Evolutionary conservation across 2,329 filamentous ascomycete species (phyloP).

Genomic region (Hymenoscyphus repandus): DNA sequence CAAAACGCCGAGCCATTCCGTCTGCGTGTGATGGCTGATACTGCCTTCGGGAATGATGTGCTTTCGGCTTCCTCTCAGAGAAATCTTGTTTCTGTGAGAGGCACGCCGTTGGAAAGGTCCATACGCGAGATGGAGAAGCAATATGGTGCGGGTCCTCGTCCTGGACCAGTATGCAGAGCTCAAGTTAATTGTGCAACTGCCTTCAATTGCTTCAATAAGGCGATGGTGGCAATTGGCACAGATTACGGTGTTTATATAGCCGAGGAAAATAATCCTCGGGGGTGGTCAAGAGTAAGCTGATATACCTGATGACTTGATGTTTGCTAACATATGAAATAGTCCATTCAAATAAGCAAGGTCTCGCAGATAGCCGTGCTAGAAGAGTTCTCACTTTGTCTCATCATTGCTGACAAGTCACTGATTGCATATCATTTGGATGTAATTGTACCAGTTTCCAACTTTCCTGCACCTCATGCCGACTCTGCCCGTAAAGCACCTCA

Average conservation of each 20-base stretch:
- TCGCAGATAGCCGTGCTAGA: constrained; percentile 93
- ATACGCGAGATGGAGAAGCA: constrained; percentile 81
- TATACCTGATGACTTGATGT: not conserved
- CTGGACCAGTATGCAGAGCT: constrained; percentile 75
- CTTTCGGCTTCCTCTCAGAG: constrained; percentile 54
- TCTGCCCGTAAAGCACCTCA: constrained; percentile 82
- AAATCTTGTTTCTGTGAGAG: constrained; percentile 70
- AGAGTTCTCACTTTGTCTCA: constrained; percentile 86
- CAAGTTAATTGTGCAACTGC: constrained; percentile 89
- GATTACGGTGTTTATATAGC: constrained; percentile 91
- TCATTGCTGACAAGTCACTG: constrained; percentile 86
- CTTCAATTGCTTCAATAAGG: constrained; percentile 77
- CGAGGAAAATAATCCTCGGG: constrained; percentile 81
- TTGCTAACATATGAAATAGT: constrained; percentile 42
- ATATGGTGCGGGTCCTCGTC: constrained; percentile 65
- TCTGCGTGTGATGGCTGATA: constrained; percentile 84
- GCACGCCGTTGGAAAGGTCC: constrained; percentile 85
- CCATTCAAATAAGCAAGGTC: constrained; percentile 67
- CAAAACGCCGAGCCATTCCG: constrained; percentile 97
- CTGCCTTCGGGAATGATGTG: constrained; percentile 77
- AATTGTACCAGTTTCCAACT: constrained; percentile 60
- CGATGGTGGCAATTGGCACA: constrained; percentile 89
- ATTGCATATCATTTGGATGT: constrained; percentile 93
- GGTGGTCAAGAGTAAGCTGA: constrained; percentile 77
- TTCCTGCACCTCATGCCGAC: constrained; percentile 59